phyloP scores from a whole-genome alignment of 2,329 filamentous ascomycete genomes.

The Pseudocercospora pini-densiflorae region DNA sequence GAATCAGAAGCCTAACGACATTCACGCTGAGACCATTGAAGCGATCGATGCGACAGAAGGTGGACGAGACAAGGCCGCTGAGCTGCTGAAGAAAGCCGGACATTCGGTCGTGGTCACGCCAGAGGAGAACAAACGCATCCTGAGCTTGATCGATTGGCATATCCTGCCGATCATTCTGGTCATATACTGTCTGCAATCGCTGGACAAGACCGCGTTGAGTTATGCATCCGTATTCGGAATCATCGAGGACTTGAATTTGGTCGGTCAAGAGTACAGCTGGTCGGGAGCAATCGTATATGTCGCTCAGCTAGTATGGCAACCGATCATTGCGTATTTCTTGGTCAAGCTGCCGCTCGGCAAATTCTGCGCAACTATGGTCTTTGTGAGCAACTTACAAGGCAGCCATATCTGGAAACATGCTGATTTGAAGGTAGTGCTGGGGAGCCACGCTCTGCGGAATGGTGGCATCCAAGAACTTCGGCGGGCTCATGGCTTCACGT shows the following conservation, averaged over 20 bases:
- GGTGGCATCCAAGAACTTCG: slow-evolving; percentile 57
- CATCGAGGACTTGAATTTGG: slow-evolving; percentile 50
- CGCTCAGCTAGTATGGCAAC: slow-evolving; percentile 45
- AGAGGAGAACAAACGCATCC: slow-evolving; percentile 33
- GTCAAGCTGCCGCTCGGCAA: slow-evolving; percentile 13
- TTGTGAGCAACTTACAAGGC: slow-evolving; percentile 59
- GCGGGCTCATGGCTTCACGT: slow-evolving; percentile 55
- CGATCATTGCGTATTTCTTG: slow-evolving; percentile 15
- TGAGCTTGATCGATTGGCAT: slow-evolving; percentile 37
- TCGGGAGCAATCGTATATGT: slow-evolving; percentile 55
- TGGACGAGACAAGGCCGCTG: slow-evolving; percentile 53
- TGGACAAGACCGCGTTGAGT: slow-evolving; percentile 41
- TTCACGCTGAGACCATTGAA: slow-evolving; percentile 31
- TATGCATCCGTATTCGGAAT: slow-evolving; percentile 53
- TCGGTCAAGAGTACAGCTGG: slow-evolving; percentile 57
- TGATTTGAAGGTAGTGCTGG: slow-evolving; percentile 56
- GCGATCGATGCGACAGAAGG: slow-evolving; percentile 12
- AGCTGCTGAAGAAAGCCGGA: slow-evolving; percentile 53
- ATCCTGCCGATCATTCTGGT: slow-evolving; percentile 36
- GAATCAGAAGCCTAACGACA: slow-evolving; percentile 26
- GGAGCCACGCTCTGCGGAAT: slow-evolving; percentile 56
- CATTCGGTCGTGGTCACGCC: slow-evolving; percentile 35
- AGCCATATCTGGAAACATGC: slow-evolving; percentile 56
- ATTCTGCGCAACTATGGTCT: slow-evolving; percentile 33
- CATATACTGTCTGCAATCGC: slow-evolving; percentile 44